phyloP scores from a whole-genome alignment of 441 rosid species.

The Bocquillonia castaneifolia region DNA sequence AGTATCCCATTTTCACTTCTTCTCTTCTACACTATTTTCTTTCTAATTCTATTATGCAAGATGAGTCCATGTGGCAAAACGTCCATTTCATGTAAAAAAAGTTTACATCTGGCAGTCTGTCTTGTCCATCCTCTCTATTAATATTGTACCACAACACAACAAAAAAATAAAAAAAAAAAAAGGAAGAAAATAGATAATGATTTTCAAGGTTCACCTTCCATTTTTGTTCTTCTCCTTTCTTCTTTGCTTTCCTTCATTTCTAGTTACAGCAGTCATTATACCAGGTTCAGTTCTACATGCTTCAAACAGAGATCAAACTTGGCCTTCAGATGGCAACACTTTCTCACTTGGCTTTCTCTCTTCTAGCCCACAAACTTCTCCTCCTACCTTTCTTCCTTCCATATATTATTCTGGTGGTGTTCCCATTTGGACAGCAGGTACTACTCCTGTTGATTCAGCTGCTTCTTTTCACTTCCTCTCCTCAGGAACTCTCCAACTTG shows the following conservation, averaged over 20 bases:
- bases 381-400: constrained; percentile 13
- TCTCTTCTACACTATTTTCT: too few relatives aligned
- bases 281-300: constrained; percentile 14
- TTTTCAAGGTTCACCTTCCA: neutral
- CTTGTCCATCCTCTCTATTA: too few relatives aligned
- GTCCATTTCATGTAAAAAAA: too few relatives aligned
- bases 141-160: neutral
- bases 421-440: constrained; percentile 20
- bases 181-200: neutral
- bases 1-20: too few relatives aligned
- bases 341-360: constrained; percentile 17
- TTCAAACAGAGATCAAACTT: neutral
- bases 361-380: constrained; percentile 8
- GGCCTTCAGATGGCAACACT: neutral
- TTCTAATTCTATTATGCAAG: too few relatives aligned
- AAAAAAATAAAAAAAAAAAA: too few relatives aligned
- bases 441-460: constrained; percentile 9
- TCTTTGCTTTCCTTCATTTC: neutral
- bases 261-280: neutral
- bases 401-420: constrained; percentile 10
- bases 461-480: constrained; percentile 13
- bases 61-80: too few relatives aligned
- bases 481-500: constrained; percentile 7
- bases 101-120: neutral
- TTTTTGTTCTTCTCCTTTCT: neutral